Evolutionary conservation across 306 rosid species (phyloP), one percentile per base, ranked within the genome.

Genomic region (Medicago arabica): DNA sequence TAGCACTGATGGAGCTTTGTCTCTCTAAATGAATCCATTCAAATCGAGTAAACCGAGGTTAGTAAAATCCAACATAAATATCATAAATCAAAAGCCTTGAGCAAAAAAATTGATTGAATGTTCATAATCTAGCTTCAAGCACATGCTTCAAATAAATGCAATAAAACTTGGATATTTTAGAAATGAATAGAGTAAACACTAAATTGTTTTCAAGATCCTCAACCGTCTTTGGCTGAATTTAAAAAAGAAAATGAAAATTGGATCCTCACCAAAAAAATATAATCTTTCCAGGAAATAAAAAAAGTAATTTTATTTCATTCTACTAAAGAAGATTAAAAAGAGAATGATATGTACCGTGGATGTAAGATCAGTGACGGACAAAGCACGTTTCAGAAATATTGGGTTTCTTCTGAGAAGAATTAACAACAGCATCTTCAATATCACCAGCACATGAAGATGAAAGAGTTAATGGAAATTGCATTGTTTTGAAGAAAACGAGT

Each of bases 351-450:
- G 46, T 87, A 89, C 97, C 87, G 88, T 79, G 78, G 76, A 61
- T 2, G 97, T 91, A 49, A 94, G 15, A 70, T 91, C 97, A 15
- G 97, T 90, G 70, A 86, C 96, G 13, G 88, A 83, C 81, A 90
- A 81, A 63, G 79, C 82, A 57, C 80, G 88, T 13, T 76, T 88
- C 85, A 17, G 49, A 34, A 40, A 43, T 16, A 66, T 41, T 80
- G 49, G 46, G 71, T 79, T 80, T 88, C 80, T 87, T 88, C 76
- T 55, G 78, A 7, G 44, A 40, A 25, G 78, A 11, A 21, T 19
- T 40, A 21, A 36, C 12, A 15, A 72, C 79, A 8, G 83, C 65
- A 75, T 92, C 97, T 77, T 92, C 96, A 0, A 92, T 84, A 17
- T 90, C 96, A 18, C 51, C 62, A 62, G 19, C 51, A 50, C 55